phyloP scores from a whole-genome alignment of 2,329 filamentous ascomycete species.

The Epichloe typhina region DNA sequence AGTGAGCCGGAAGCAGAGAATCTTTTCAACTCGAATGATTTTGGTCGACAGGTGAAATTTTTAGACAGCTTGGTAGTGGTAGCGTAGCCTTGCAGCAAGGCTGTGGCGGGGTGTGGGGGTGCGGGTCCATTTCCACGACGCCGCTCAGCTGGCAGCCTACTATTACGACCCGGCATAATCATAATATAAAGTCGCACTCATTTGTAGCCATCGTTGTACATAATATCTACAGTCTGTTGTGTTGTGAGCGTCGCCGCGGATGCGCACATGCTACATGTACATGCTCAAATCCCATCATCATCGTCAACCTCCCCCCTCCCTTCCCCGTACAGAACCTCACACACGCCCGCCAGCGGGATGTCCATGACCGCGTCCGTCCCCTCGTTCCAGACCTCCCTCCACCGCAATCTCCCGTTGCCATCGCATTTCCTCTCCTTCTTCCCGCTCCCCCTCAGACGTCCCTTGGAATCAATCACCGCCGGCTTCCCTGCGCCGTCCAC shows the following conservation, averaged over 20 bases:
- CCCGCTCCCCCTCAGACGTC: slow-evolving; percentile 29
- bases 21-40: not conserved
- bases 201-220: no score
- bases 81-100: slow-evolving; percentile 12
- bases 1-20: not conserved
- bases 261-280: no score
- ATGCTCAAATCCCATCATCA: not conserved
- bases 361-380: slow-evolving; percentile 97
- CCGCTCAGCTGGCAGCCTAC: not conserved
- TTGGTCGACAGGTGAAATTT: slow-evolving; percentile 6
- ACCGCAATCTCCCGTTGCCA: slow-evolving; percentile 39
- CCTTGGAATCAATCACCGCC: slow-evolving; percentile 65
- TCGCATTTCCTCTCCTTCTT: slow-evolving; percentile 24
- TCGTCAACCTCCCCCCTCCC: slow-evolving; percentile 15
- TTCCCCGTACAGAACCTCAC: slow-evolving; percentile 80
- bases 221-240: no score
- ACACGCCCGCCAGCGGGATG: slow-evolving; percentile 86
- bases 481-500: slow-evolving; percentile 84
- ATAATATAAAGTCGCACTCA: no score
- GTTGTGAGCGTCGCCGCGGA: no score
- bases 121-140: not conserved
- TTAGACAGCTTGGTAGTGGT: slow-evolving; percentile 5
- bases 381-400: slow-evolving; percentile 76
- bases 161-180: no score
- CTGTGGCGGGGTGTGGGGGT: slow-evolving; percentile 9